phyloP scores from a whole-genome alignment of 108 stramenopile genomes.

The Schizochytrium sp. region DNA sequence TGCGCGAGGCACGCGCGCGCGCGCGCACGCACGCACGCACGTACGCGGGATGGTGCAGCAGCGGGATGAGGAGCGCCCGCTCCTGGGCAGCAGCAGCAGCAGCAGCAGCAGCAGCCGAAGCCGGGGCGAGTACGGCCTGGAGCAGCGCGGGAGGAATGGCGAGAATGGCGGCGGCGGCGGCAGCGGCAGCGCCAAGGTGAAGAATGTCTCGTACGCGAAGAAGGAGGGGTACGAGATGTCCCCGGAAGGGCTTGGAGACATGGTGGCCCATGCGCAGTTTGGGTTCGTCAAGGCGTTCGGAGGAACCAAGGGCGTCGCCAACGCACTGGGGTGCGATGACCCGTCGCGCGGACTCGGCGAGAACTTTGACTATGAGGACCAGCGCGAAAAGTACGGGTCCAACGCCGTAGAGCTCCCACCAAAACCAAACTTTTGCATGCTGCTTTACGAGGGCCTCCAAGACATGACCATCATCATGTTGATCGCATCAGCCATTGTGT shows the following conservation, averaged over 20 bases:
- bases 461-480: slow-evolving; percentile 85
- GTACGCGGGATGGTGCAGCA: no score
- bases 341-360: background rate
- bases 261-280: background rate
- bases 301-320: background rate
- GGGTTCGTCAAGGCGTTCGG: background rate
- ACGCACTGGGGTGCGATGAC: background rate
- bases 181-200: background rate
- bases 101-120: no score
- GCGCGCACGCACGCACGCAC: no score
- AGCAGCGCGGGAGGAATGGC: background rate
- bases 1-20: no score
- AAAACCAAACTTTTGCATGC: slow-evolving; percentile 52
- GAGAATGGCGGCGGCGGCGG: background rate
- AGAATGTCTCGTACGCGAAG: background rate
- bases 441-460: slow-evolving; percentile 83
- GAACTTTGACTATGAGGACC: background rate
- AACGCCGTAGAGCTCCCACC: background rate
- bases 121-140: no score
- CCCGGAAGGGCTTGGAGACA: background rate
- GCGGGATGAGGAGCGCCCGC: no score
- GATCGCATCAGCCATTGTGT: slow-evolving; percentile 61
- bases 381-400: background rate
- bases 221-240: background rate
- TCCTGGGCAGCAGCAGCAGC: no score